Evolutionary conservation across 805 yeast genomes (phyloP).

Genomic region (Sugiyamaella marilandica): DNA sequence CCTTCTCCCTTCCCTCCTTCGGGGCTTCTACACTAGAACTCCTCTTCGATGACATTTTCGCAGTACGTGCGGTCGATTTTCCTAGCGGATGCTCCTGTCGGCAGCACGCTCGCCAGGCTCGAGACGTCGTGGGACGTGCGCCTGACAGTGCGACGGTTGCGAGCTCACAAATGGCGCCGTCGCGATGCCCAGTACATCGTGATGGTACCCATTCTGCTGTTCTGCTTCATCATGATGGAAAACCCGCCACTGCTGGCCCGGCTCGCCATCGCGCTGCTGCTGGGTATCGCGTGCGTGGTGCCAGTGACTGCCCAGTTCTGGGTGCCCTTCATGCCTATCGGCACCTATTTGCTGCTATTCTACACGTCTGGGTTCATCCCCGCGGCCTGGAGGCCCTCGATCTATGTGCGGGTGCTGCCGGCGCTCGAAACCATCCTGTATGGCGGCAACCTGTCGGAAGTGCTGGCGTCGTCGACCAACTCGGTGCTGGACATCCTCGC

Average conservation of each 20-base stretch:
- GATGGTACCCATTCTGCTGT: slow-evolving; percentile 48
- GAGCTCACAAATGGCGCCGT: slow-evolving; percentile 30
- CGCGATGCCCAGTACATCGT: slow-evolving; percentile 48
- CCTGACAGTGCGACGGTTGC: slow-evolving; percentile 30
- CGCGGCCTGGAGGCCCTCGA: slow-evolving; percentile 74
- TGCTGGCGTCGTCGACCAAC: slow-evolving; percentile 68
- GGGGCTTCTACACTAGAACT: too few relatives aligned
- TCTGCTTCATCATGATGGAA: slow-evolving; percentile 37
- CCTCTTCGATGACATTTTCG: background rate
- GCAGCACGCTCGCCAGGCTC: slow-evolving; percentile 28
- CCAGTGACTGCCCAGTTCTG: slow-evolving; percentile 85
- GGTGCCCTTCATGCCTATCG: slow-evolving; percentile 74
- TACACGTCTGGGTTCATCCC: slow-evolving; percentile 75
- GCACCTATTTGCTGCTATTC: slow-evolving; percentile 80
- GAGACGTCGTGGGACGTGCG: slow-evolving; percentile 33
- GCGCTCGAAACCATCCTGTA: slow-evolving; percentile 87
- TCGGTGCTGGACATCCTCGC: slow-evolving; percentile 74
- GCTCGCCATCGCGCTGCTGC: slow-evolving; percentile 37
- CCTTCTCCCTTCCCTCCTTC: too few relatives aligned
- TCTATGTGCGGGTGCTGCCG: slow-evolving; percentile 81
- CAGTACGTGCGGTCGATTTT: slow-evolving; percentile 8
- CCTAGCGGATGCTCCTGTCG: slow-evolving; percentile 33
- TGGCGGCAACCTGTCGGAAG: slow-evolving; percentile 83
- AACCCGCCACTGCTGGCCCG: slow-evolving; percentile 30
- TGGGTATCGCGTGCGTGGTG: slow-evolving; percentile 47